A percentile compares a stretch with the other conserved stretches of the same genome.
These are phyloP conservation scores for Zasmidium citrigriseum DNA, from an alignment of 2,329 filamentous ascomycete species.

Conservation along the genomic window DNA sequence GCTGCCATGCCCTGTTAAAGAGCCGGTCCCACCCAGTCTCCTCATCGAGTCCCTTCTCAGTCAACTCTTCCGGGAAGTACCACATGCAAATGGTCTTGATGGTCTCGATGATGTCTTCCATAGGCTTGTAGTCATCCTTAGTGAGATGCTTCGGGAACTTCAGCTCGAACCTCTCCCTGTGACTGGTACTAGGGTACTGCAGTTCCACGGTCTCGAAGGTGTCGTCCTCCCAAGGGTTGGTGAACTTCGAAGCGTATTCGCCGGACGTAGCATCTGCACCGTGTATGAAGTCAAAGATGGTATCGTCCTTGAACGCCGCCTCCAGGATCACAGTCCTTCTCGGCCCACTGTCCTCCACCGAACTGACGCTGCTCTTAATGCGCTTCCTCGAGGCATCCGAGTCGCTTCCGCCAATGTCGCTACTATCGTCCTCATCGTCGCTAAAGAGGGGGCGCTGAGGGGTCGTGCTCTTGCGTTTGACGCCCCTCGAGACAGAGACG, in stretches of 20 bases:
- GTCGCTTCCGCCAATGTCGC: constrained; percentile 32
- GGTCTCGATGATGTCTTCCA: constrained; percentile 62
- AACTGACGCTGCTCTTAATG: constrained; percentile 38
- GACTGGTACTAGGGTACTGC: constrained; percentile 74
- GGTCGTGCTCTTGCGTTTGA: constrained; percentile 39
- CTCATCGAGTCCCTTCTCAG: constrained; percentile 68
- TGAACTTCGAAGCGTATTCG: constrained; percentile 49
- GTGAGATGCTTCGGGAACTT: constrained; percentile 67
- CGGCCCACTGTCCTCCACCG: constrained; percentile 30
- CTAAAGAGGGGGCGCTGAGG: constrained; percentile 34
- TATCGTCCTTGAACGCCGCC: constrained; percentile 25
- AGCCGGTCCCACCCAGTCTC: constrained; percentile 73
- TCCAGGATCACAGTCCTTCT: constrained; percentile 23
- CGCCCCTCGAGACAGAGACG: constrained; percentile 25
- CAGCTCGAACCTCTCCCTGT: constrained; percentile 62
- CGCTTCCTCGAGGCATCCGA: constrained; percentile 38
- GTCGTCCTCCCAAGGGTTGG: constrained; percentile 44
- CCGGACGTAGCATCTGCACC: constrained; percentile 44
- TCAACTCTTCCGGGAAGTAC: constrained; percentile 73
- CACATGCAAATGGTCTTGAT: constrained; percentile 64
- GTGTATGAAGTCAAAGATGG: constrained; percentile 40
- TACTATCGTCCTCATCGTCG: constrained; percentile 35
- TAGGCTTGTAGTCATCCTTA: constrained; percentile 64
- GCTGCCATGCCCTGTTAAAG: constrained; percentile 71
- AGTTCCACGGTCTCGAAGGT: constrained; percentile 56